Evolutionary conservation across 2,329 filamentous ascomycete species (phyloP), one percentile per base, ranked within the genome.

Genomic region (Trichoderma sp.): DNA sequence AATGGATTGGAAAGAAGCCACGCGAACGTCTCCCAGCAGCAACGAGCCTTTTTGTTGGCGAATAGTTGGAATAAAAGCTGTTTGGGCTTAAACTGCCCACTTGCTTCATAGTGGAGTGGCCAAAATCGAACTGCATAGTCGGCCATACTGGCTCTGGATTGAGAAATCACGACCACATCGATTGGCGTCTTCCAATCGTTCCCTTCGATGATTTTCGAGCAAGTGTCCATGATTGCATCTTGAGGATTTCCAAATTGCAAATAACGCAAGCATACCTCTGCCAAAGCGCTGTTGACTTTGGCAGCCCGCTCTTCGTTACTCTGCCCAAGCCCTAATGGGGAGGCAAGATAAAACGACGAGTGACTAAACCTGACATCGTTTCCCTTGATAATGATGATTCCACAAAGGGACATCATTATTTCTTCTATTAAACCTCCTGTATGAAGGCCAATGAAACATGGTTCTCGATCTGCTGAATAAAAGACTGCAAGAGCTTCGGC

Each of bases 61-160:
- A 55, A 55, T 26, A 55, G 6, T 18, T 60, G 10, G 28, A 28
- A 24, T 7, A 46, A 37, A 26, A 60, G 58, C 11, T 60, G 13
- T 3, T 14, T 60, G 6, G 58, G 58, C 6, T 46, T 60, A 4
- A 46, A 60, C 6, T 7, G 5, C 1, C 58, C 58, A 28, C 58
- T 60, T 16, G 58, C 58, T 46, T 60, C 28, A 24, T 60, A 60
- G 34, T 60, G 58, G 2, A 3, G 5, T 0, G 58, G 34, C 58
- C 58, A 60, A 26, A 60, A 60, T 39, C 58, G 34, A 28, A 60
- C 58, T 34, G 58, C 58, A 21, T 60, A 60, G 4, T 28, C 58
- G 18, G 58, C 34, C 58, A 60, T 46, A 24, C 37, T 46, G 21
- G 32, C 16, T 16, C 58, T n/a, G 11, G 16, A 34, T 18, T 60